Evolutionary conservation across 495 filamentous ascomycete genomes (phyloP).

Genomic region (Daldinia bambusicola): DNA sequence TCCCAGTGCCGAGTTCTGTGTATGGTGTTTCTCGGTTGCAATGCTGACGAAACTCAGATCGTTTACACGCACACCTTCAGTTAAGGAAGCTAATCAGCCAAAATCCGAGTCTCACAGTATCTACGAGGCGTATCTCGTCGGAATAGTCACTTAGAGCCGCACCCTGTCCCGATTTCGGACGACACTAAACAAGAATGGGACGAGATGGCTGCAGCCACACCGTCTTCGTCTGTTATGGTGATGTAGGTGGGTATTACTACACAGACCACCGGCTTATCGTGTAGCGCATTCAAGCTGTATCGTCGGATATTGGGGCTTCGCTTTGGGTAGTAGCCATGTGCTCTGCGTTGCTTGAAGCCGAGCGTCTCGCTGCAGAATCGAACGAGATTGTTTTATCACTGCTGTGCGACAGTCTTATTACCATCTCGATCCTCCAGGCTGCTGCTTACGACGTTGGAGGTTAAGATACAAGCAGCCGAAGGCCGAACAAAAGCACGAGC

Average conservation of each 20-base stretch:
- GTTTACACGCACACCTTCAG: conserved; percentile 19
- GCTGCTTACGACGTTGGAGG: neutral
- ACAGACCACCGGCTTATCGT: conserved; percentile 25
- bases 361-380: conserved; percentile 33
- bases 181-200: conserved; percentile 28
- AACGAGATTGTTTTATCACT: conserved; percentile 27
- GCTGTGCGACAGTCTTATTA: conserved; percentile 22
- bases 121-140: conserved; percentile 10
- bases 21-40: conserved; percentile 2
- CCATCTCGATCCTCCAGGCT: conserved; percentile 5
- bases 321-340: conserved; percentile 16
- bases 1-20: neutral
- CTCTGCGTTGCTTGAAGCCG: conserved; percentile 26
- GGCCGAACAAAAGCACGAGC: neutral
- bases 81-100: conserved; percentile 16
- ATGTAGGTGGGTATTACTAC: conserved; percentile 12
- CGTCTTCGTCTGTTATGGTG: conserved; percentile 21
- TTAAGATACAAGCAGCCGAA: conserved; percentile 19
- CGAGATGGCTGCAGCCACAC: conserved; percentile 32
- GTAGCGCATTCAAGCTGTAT: neutral
- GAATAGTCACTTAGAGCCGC: conserved; percentile 32
- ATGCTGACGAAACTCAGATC: conserved; percentile 14
- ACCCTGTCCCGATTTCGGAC: conserved; percentile 29
- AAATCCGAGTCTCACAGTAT: conserved; percentile 18
- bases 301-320: conserved; percentile 20